phyloP scores from a whole-genome alignment of 1,139 yeast genomes.

The Saccharomyces hybrid region DNA sequence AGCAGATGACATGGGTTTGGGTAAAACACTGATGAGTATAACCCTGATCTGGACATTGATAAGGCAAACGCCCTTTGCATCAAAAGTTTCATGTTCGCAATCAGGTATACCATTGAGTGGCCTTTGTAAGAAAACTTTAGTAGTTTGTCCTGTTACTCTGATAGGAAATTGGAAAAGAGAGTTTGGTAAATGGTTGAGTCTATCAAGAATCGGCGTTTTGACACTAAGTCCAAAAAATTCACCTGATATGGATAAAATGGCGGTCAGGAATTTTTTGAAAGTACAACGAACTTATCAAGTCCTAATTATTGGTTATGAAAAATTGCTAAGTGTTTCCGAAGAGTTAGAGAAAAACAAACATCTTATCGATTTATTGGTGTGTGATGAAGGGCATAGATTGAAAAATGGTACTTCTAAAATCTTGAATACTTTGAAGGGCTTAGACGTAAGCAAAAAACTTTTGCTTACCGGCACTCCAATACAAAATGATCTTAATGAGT shows the following conservation, averaged over 20 bases:
- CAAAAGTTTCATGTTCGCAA: slow-evolving; percentile 22
- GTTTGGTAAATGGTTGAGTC: slow-evolving; percentile 82
- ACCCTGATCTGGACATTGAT: slow-evolving; percentile 76
- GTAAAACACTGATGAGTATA: slow-evolving; percentile 85
- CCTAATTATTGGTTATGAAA: slow-evolving; percentile 81
- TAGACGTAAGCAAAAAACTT: slow-evolving; percentile 52
- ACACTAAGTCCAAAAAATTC: slow-evolving; percentile 43
- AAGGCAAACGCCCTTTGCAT: slow-evolving; percentile 55
- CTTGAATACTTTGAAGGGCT: slow-evolving; percentile 48
- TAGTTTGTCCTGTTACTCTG: slow-evolving; percentile 88
- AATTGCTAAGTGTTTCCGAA: slow-evolving; percentile 34
- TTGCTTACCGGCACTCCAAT: slow-evolving; percentile 89
- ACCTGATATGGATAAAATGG: slow-evolving; percentile 48
- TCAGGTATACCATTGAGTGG: slow-evolving; percentile 27
- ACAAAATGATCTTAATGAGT: slow-evolving; percentile 83
- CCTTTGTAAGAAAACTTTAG: slow-evolving; percentile 45
- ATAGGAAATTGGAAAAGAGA: slow-evolving; percentile 85
- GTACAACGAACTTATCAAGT: slow-evolving; percentile 69
- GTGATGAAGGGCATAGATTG: slow-evolving; percentile 93
- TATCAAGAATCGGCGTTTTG: slow-evolving; percentile 51
- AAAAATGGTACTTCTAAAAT: slow-evolving; percentile 67
- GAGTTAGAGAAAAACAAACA: slow-evolving; percentile 46
- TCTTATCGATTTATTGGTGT: slow-evolving; percentile 58
- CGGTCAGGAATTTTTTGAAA: slow-evolving; percentile 52
- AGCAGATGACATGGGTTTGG: slow-evolving; percentile 97